Base-by-base conservation (phyloP, 2,329 filamentous ascomycete genomes). In the Lojkania enalia region DNA sequence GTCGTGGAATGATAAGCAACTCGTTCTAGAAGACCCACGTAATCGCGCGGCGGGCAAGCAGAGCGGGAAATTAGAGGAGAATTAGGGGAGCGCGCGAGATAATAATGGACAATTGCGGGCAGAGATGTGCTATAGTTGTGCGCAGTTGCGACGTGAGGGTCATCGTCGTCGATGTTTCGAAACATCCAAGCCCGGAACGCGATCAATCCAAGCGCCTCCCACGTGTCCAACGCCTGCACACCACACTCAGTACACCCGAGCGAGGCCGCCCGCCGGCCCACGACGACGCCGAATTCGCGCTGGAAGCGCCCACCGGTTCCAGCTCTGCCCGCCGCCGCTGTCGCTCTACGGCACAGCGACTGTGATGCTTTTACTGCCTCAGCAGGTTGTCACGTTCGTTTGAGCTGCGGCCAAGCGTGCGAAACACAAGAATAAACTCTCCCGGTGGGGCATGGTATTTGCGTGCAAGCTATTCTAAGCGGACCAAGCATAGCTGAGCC, bases 391-490 rank as follows among this genome's bases (percentile, higher is more conserved):
- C 44, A 21, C 15, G 15, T 18, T n/a, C 29, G 39, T 46, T 39
- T 49, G 33, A 14, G 13, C 27, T 39, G 39, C 42, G 43, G 45
- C 51, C 44, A 47, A 47, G 44, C 5, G 27, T 16, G 18, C n/a
- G 14, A n/a, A 29, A 21, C 23, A 23, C 46, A 46, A 32, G 44
- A 46, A 48, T 48, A 46, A 35, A 14, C 23, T n/a, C 23, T 27
- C 23, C 7, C n/a, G 7, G 23, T n/a, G n/a, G 23, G 7, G 23
- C 7, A 9, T 27, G 23, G n/a, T n/a, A 9, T n/a, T 27, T n/a
- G 23, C 48, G 39, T 36, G 21, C 32, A 18, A 46, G 43, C 52
- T 55, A 55, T 55, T 55, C 52, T 55, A 50, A 55, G 52, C 52
- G 33, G 6, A 29, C 29, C 47, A 39, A 19, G 21, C 38, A 38